phyloP scores from a whole-genome alignment of 176 grass and related monocot species.

The Cenchrus fungigraminus region DNA sequence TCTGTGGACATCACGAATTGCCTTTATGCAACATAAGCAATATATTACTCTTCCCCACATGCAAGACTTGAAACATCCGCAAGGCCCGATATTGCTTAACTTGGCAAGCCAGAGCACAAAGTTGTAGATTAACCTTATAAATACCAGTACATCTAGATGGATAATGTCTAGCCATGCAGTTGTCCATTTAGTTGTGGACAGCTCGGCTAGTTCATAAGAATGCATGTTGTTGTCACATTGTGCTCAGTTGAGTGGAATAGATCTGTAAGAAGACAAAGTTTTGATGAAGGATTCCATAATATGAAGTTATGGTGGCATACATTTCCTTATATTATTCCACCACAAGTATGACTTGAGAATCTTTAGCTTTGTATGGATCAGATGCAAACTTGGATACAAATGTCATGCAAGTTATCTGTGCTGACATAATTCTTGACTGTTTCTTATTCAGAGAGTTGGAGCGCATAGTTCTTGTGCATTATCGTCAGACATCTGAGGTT shows the following conservation, averaged over 20 bases:
- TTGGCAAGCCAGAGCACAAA: not conserved
- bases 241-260: constrained; percentile 16
- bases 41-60: constrained; percentile 12
- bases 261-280: constrained; percentile 15
- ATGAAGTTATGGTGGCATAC: constrained; percentile 15
- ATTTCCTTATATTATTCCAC: constrained; percentile 18
- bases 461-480: constrained; percentile 97
- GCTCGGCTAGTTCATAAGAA: constrained; percentile 3
- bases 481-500: constrained; percentile 90
- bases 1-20: not conserved
- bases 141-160: constrained; percentile 12
- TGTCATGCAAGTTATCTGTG: constrained; percentile 8
- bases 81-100: not conserved
- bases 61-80: constrained; percentile 11
- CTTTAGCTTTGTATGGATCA: constrained; percentile 23
- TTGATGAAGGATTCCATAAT: constrained; percentile 10
- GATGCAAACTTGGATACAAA: constrained; percentile 30
- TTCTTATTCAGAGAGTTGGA: constrained; percentile 86
- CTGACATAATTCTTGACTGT: constrained; percentile 54
- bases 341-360: not conserved
- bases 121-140: not conserved
- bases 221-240: not conserved
- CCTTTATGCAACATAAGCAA: constrained; percentile 12
- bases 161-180: not conserved
- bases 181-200: no score